phyloP scores from a whole-genome alignment of 148 eudicot genomes.

The Simmondsia chinensis region DNA sequence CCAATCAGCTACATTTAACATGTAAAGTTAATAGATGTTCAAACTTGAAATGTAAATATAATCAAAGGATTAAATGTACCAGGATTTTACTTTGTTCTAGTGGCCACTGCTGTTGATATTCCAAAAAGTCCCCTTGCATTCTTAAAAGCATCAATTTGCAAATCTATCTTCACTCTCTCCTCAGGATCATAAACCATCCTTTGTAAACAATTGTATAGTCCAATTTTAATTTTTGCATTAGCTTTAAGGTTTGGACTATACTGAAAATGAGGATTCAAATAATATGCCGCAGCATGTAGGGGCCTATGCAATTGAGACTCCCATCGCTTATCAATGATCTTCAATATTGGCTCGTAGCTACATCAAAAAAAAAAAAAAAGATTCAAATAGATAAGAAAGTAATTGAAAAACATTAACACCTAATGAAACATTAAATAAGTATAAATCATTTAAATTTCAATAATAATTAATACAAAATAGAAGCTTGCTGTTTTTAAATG shows the following conservation, averaged over 20 bases:
- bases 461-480: too few relatives aligned
- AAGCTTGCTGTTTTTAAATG: background rate
- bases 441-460: too few relatives aligned
- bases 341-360: slow-evolving; percentile 3
- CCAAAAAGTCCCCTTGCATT: slow-evolving; percentile 4
- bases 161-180: slow-evolving; percentile 3
- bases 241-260: background rate
- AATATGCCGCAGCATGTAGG: background rate
- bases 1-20: too few relatives aligned
- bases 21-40: too few relatives aligned
- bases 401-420: too few relatives aligned
- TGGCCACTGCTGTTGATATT: background rate
- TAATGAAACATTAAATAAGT: too few relatives aligned
- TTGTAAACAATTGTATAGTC: slow-evolving; percentile 1
- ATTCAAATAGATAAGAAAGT: too few relatives aligned
- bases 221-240: background rate
- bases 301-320: background rate
- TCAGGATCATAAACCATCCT: background rate
- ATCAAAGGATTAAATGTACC: too few relatives aligned
- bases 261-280: too few relatives aligned
- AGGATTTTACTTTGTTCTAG: background rate
- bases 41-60: too few relatives aligned
- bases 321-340: slow-evolving; percentile 2
- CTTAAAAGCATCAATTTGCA: slow-evolving; percentile 2
- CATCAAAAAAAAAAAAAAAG: too few relatives aligned